Percentiles rank a stretch among this genome's conserved stretches.
Conservation (phyloP, 371 early-diverging fungal species). For the Smittium mucronatum region DNA sequence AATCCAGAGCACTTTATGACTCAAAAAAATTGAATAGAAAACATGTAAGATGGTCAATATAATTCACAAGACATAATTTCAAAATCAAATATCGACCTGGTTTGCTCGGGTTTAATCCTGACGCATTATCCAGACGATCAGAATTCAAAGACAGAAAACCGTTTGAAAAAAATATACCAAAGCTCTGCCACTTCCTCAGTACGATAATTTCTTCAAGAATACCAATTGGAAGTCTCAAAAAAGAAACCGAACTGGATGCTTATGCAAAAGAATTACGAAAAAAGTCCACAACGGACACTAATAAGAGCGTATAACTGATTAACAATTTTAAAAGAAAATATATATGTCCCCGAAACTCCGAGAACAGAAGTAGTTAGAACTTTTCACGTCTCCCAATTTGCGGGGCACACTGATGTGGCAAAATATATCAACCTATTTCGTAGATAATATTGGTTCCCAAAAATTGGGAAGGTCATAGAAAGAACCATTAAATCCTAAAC, state of each 20-base stretch:
- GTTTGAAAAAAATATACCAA: not conserved
- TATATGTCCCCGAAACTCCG: constrained; percentile 5
- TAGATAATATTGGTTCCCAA: not conserved
- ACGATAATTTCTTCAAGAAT: not conserved
- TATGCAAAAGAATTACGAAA: not conserved
- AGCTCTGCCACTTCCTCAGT: not conserved
- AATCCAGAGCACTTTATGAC: constrained; percentile 4
- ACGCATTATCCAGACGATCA: not conserved
- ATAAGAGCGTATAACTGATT: not conserved
- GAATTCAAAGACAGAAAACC: not conserved
- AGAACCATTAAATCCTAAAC: not conserved
- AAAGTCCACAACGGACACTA: not conserved
- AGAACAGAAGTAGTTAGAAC: not conserved
- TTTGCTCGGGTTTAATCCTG: not conserved
- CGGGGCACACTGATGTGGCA: not conserved
- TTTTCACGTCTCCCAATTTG: constrained; percentile 4
- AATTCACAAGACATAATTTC: not conserved
- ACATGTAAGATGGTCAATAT: constrained; percentile 3
- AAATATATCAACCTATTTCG: not conserved
- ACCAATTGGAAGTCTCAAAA: not conserved
- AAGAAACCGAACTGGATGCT: not conserved
- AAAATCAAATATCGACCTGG: not conserved
- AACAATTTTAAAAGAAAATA: not conserved
- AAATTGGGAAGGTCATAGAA: not conserved
- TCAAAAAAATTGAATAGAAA: constrained; percentile 1